Evolutionary conservation across 352 stramenopile species (phyloP).

Genomic region (Globisporangium abappressorium): DNA sequence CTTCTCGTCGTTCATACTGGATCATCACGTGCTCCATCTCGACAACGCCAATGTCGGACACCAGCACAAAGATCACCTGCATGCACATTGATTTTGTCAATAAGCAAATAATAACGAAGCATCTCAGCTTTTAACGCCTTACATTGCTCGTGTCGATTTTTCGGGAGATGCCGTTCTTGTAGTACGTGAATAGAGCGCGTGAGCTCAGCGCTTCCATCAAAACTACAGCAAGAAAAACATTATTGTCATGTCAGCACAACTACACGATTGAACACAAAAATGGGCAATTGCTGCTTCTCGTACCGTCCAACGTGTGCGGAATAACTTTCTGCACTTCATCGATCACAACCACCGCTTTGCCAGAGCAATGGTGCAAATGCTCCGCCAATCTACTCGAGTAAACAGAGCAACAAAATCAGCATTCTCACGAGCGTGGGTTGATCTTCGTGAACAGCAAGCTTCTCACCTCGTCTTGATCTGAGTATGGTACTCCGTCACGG

Average conservation of each 20-base stretch:
- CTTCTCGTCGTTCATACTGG: slow-evolving; percentile 67
- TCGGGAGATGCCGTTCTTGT: slow-evolving; percentile 66
- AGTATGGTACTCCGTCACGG: slow-evolving; percentile 78
- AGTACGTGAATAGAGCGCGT: slow-evolving; percentile 70
- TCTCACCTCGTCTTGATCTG: slow-evolving; percentile 78
- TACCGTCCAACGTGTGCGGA: slow-evolving; percentile 85
- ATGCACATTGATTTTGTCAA: neutral
- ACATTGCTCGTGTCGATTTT: slow-evolving; percentile 77
- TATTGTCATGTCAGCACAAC: neutral
- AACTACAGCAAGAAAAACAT: slow-evolving; percentile 28
- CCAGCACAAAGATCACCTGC: slow-evolving; percentile 87
- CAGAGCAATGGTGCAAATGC: slow-evolving; percentile 77
- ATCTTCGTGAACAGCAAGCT: neutral
- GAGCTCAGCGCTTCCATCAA: slow-evolving; percentile 74
- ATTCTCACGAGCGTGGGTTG: neutral
- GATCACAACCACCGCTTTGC: slow-evolving; percentile 88
- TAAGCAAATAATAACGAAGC: neutral
- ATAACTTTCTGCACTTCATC: slow-evolving; percentile 92
- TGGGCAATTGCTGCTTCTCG: neutral
- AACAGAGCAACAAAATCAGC: neutral
- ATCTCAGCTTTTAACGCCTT: slow-evolving; percentile 5
- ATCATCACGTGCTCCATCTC: slow-evolving; percentile 88
- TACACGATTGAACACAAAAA: neutral
- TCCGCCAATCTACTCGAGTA: slow-evolving; percentile 51
- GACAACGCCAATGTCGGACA: slow-evolving; percentile 85